Evolutionary conservation across 345 rosid genomes (phyloP).

Genomic region (Euphorbia peplus): DNA sequence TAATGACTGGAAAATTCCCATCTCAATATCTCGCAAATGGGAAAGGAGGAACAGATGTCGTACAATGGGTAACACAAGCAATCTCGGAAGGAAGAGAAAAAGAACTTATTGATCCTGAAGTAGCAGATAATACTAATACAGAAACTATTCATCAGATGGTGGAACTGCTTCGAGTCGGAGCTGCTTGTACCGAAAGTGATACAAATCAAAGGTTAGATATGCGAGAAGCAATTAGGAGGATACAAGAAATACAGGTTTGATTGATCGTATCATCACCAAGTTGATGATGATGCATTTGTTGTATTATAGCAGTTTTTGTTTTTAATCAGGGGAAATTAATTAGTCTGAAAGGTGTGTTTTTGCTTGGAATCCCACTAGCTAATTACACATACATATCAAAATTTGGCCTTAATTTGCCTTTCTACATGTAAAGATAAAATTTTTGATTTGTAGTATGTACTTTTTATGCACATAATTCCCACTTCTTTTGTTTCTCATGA

Average conservation of each 20-base stretch:
- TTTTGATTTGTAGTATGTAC: no score
- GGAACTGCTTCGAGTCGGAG: conserved; percentile 19
- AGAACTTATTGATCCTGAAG: conserved; percentile 30
- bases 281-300: no score
- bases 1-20: conserved; percentile 31
- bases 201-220: conserved; percentile 20
- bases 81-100: conserved; percentile 18
- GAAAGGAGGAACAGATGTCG: conserved; percentile 31
- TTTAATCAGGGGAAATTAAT: no score
- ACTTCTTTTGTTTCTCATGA: no score
- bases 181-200: conserved; percentile 15
- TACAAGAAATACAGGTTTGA: conserved; percentile 19
- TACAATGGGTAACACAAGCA: conserved; percentile 21
- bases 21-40: conserved; percentile 31
- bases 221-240: conserved; percentile 26
- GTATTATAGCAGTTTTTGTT: no score
- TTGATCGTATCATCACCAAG: no score
- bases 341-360: no score
- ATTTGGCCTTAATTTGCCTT: no score
- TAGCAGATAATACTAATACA: background rate
- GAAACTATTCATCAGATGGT: conserved; percentile 21
- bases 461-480: no score
- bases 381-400: background rate
- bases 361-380: no score
- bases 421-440: no score